Evolutionary conservation across 2,329 filamentous ascomycete species (phyloP).

Genomic region (Davidsoniella eucalypti): DNA sequence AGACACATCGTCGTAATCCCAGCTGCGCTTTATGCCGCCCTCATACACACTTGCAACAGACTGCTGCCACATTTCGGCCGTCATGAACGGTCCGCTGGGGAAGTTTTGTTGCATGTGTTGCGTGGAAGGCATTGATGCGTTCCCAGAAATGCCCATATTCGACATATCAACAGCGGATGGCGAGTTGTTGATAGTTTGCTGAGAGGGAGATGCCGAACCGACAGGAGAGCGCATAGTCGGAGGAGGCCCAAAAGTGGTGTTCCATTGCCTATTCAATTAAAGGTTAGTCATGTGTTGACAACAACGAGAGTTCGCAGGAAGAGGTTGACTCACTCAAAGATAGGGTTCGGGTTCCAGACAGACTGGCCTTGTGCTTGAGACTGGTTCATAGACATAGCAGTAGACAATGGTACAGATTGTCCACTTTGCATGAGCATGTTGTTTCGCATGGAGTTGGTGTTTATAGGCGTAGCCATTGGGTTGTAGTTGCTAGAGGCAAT

Average conservation of each 20-base stretch:
- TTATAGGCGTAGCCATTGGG: constrained; percentile 2
- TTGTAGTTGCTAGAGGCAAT: constrained; percentile 5
- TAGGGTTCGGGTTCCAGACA: constrained; percentile 69
- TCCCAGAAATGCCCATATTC: background rate
- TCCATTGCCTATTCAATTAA: constrained; percentile 58
- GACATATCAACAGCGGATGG: constrained; percentile 8
- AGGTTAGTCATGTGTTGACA: background rate
- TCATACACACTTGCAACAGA: constrained; percentile 54
- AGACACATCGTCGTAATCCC: constrained; percentile 34
- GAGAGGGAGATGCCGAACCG: constrained; percentile 29
- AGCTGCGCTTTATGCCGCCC: constrained; percentile 43
- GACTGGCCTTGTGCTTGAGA: constrained; percentile 22
- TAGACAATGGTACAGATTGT: constrained; percentile 39
- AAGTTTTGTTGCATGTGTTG: constrained; percentile 27
- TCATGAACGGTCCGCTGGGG: constrained; percentile 44
- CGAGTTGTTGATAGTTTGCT: constrained; percentile 16
- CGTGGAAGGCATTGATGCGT: constrained; percentile 18
- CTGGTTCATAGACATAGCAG: constrained; percentile 22
- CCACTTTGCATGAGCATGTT: constrained; percentile 21
- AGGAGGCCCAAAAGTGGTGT: constrained; percentile 61
- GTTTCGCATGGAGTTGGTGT: constrained; percentile 16
- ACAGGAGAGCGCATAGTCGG: constrained; percentile 7
- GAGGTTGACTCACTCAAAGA: constrained; percentile 64
- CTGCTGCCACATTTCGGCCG: constrained; percentile 58
- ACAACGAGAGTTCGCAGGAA: background rate